Percentiles rank a stretch among this genome's conserved stretches.
Evolutionary conservation across 345 rosid species (phyloP).

Genomic region (Eucalyptus globulus): DNA sequence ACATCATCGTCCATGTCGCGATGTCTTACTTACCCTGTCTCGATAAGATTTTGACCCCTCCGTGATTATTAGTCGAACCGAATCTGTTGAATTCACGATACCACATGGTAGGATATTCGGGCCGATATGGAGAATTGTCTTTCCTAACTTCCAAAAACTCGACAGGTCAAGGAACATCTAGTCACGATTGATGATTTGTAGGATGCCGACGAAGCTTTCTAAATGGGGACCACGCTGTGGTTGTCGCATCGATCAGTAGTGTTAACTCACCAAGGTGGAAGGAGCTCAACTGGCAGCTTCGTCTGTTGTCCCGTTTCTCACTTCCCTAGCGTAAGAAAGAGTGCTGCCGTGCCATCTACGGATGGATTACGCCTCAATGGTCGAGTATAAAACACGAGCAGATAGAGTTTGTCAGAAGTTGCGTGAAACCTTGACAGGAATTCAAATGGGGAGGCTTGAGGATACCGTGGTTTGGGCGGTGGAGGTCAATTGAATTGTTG

Average conservation of each 20-base stretch:
- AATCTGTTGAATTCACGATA: neutral
- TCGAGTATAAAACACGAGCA: slow-evolving; percentile 16
- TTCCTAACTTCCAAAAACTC: neutral
- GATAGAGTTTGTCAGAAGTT: slow-evolving; percentile 13
- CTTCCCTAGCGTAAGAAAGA: neutral
- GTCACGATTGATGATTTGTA: neutral
- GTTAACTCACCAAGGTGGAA: slow-evolving; percentile 7
- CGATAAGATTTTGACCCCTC: neutral
- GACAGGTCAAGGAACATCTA: neutral
- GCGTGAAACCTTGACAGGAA: slow-evolving; percentile 15
- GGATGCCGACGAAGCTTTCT: slow-evolving; percentile 16
- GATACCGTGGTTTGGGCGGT: slow-evolving; percentile 43
- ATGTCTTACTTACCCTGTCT: neutral
- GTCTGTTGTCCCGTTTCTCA: neutral
- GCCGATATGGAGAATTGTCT: neutral
- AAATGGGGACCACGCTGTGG: slow-evolving; percentile 23
- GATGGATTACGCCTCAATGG: neutral
- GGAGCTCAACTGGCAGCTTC: neutral
- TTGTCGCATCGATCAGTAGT: slow-evolving; percentile 8
- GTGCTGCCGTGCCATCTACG: neutral
- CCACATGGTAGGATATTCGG: neutral
- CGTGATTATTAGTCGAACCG: neutral
- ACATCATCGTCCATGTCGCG: neutral
- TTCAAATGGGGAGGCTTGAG: slow-evolving; percentile 34
- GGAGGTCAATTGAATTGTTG: slow-evolving; percentile 10